Evolutionary conservation across 2,329 filamentous ascomycete genomes (phyloP).

Genomic region (Macrophomina tecta): DNA sequence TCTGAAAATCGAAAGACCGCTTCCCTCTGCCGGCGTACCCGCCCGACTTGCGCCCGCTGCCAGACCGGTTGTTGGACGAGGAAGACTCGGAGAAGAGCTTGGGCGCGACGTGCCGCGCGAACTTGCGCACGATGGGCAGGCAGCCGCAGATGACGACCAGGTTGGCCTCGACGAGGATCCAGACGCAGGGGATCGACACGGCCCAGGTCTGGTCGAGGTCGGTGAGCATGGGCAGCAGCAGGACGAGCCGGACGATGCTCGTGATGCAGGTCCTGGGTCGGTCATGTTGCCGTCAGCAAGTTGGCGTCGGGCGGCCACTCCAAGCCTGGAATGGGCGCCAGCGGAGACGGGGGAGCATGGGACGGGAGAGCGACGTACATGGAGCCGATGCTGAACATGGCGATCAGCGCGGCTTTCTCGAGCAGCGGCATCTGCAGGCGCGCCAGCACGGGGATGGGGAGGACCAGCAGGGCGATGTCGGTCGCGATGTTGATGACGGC

Average conservation of each 20-base stretch:
- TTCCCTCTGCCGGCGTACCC: background rate
- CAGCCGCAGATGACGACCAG: conserved; percentile 51
- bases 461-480: conserved; percentile 34
- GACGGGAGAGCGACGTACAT: background rate
- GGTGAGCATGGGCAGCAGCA: conserved; percentile 19
- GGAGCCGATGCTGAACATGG: conserved; percentile 35
- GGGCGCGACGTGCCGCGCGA: conserved; percentile 48
- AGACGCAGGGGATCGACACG: conserved; percentile 19
- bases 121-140: conserved; percentile 49
- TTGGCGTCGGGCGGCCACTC: too few species aligned
- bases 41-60: background rate
- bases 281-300: background rate
- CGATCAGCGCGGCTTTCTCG: conserved; percentile 35
- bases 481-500: conserved; percentile 37
- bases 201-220: conserved; percentile 22
- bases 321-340: too few species aligned
- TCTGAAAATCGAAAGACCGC: background rate
- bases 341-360: background rate
- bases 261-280: conserved; percentile 38
- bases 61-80: too few species aligned
- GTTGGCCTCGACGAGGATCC: conserved; percentile 46
- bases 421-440: conserved; percentile 35
- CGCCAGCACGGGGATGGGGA: conserved; percentile 37
- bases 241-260: conserved; percentile 39
- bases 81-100: background rate